Conservation (phyloP, 495 filamentous ascomycete species). For the Aspergillus olivimuriae region DNA sequence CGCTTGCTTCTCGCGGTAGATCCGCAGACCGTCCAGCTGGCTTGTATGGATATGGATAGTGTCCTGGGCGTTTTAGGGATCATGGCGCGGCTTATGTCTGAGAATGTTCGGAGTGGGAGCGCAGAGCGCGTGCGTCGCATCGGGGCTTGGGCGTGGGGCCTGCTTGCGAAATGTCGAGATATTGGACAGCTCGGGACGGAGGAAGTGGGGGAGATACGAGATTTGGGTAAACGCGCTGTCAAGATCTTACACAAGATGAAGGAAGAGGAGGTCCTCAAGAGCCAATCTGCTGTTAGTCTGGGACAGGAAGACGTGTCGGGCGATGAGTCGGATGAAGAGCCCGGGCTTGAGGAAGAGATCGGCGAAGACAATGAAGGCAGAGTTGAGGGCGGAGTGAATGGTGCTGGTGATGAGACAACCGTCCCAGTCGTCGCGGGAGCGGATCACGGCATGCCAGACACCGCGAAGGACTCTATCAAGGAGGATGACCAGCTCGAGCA, state of each 20-base stretch:
- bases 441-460: conserved; percentile 19
- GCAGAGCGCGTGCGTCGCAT: conserved; percentile 43
- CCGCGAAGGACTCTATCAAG: conserved; percentile 14
- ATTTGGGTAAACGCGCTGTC: conserved; percentile 41
- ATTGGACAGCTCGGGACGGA: conserved; percentile 41
- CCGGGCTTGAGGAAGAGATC: conserved; percentile 6
- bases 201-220: conserved; percentile 46
- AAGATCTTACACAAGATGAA: conserved; percentile 39
- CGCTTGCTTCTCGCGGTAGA: conserved; percentile 47
- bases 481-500: conserved; percentile 42
- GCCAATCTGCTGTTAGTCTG: conserved; percentile 11
- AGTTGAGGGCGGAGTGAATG: conserved; percentile 8
- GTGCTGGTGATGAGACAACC: conserved; percentile 10
- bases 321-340: conserved; percentile 12
- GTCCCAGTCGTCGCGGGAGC: conserved; percentile 9
- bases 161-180: conserved; percentile 43
- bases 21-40: conserved; percentile 62
- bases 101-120: conserved; percentile 34
- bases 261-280: conserved; percentile 27
- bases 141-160: conserved; percentile 45
- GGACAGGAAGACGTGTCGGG: conserved; percentile 25
- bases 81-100: conserved; percentile 35
- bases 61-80: conserved; percentile 47
- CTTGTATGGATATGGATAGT: conserved; percentile 56
- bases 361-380: conserved; percentile 6